Evolutionary conservation across 306 rosid species (phyloP), one percentile per base, ranked within the genome.

Genomic region (Malus sylvestris): DNA sequence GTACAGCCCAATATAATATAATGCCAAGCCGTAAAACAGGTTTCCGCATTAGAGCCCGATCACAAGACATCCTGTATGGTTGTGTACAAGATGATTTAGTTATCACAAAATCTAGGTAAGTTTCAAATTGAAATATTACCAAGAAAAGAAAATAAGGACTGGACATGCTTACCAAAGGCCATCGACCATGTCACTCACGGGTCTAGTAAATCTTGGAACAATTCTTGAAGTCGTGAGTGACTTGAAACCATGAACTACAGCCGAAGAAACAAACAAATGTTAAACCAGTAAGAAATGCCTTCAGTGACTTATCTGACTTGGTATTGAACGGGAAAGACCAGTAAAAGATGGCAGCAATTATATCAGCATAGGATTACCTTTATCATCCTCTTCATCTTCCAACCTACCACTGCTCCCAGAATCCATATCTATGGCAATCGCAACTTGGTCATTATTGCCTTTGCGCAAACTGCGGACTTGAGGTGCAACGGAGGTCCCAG

Each of bases 391-490:
- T 83, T 95, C 97, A 71, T 95, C 97, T 51, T 95, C 97, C 71
- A 92, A 79, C 84, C 88, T 87, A 83, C 78, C 79, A 64, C 84
- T 82, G 82, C 85, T 89, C 67, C 73, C 90, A 83, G 91, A 91
- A 83, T 90, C 93, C 90, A 53, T 78, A 86, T 92, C 99, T 77
- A 95, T 87, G 51, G 99, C 97, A 83, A 95, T 87, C 77, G 99
- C 92, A 79, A 95, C 86, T 86, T 95, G 96, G 62, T 95, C 97
- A 49, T 42, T 91, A 77, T 87, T 95, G 79, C 89, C 96, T 82
- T 95, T 95, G 76, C 98, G 99, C 78, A 92, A 84, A 90, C 99
- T 92, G 70, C 97, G 99, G 55, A 95, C 99, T 89, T 89, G 99
- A 71, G 99, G 88, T 35, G 97, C 77, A 66, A 83, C 69, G 68